Evolutionary conservation across 208 protist genomes (phyloP).

Genomic region (Crithidia thermophila): DNA sequence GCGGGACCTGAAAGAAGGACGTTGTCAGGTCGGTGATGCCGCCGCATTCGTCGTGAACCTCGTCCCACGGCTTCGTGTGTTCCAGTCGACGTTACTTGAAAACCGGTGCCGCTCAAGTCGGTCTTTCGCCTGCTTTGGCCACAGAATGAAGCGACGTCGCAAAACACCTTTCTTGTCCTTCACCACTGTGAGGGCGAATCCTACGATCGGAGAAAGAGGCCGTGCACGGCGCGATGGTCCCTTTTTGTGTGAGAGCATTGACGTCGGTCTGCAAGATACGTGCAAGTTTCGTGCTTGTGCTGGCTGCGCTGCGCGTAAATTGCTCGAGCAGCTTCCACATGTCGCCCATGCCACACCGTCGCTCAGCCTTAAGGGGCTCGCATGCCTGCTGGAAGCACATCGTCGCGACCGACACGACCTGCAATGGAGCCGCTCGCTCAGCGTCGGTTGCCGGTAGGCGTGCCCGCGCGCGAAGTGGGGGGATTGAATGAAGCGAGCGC

Average conservation of each 20-base stretch:
- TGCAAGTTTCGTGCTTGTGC: background rate
- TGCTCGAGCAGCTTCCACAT: background rate
- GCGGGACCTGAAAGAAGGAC: slow-evolving; percentile 31
- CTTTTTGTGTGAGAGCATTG: background rate
- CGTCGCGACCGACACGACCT: background rate
- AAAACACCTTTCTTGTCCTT: slow-evolving; percentile 17
- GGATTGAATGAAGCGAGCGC: slow-evolving; percentile 3
- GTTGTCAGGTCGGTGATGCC: slow-evolving; percentile 23
- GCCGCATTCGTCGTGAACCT: slow-evolving; percentile 11
- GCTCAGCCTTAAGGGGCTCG: background rate
- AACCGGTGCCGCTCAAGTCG: slow-evolving; percentile 13
- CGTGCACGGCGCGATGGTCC: no score
- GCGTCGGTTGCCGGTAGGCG: slow-evolving; percentile 9
- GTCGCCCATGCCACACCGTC: background rate
- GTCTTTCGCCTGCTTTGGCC: slow-evolving; percentile 19
- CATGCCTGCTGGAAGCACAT: background rate
- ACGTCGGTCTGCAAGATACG: slow-evolving; percentile 4
- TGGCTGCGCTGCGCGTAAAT: background rate
- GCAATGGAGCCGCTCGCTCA: background rate
- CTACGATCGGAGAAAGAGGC: background rate
- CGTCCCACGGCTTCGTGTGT: background rate
- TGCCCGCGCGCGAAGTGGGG: background rate
- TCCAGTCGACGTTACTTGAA: background rate
- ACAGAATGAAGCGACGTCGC: slow-evolving; percentile 21
- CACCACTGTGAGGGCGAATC: slow-evolving; percentile 18